Evolutionary conservation across 2,329 filamentous ascomycete genomes (phyloP).

Genomic region (Botrytis deweyae): DNA sequence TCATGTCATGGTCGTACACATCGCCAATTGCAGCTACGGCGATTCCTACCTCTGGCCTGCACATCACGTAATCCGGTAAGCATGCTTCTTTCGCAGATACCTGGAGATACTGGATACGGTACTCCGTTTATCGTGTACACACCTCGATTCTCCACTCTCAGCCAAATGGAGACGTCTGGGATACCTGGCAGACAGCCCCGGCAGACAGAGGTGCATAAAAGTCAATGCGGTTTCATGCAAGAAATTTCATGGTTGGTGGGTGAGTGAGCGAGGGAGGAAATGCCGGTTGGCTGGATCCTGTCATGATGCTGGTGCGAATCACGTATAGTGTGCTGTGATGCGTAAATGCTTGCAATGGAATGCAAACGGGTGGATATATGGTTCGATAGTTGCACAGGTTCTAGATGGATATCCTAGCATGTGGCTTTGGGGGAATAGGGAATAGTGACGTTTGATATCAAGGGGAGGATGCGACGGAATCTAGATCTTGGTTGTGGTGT

Average conservation of each 20-base stretch:
- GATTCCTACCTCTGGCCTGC: background rate
- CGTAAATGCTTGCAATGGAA: background rate
- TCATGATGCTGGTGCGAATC: background rate
- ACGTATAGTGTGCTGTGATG: background rate
- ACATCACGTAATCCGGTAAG: background rate
- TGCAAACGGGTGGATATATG: background rate
- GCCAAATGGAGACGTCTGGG: background rate
- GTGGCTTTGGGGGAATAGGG: background rate
- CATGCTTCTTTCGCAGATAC: background rate
- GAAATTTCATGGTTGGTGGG: background rate
- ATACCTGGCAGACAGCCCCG: background rate
- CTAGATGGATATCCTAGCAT: background rate
- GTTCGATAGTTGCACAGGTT: slow-evolving; percentile 5
- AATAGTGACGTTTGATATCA: background rate
- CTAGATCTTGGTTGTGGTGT: background rate
- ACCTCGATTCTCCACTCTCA: background rate
- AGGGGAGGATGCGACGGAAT: background rate
- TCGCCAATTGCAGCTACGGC: background rate
- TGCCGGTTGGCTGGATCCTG: background rate
- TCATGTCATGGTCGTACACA: background rate
- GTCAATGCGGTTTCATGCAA: slow-evolving; percentile 1
- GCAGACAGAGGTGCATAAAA: background rate
- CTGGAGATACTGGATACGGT: background rate
- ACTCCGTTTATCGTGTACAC: background rate
- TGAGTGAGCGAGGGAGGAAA: background rate